A percentile compares a stretch with the other conserved stretches of the same genome.
phyloP scores from a whole-genome alignment of 108 stramenopile genomes.

The Cyclotella baltica region DNA sequence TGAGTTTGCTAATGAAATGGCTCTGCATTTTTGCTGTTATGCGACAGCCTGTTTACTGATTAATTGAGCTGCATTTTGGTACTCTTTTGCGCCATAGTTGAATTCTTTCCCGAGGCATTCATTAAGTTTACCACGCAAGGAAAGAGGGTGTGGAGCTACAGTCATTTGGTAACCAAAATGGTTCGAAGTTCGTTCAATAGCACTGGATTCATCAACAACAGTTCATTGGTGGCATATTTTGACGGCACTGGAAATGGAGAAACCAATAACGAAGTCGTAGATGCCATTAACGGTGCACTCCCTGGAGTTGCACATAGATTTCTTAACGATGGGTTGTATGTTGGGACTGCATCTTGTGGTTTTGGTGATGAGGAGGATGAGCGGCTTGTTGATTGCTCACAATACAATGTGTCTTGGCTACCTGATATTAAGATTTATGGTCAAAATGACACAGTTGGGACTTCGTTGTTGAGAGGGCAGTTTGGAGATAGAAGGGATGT shows the following conservation, averaged over 20 bases:
- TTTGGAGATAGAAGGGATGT: slow-evolving; percentile 59
- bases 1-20: not conserved
- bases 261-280: slow-evolving; percentile 35
- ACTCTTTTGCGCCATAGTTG: not conserved
- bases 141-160: slow-evolving; percentile 41
- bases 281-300: slow-evolving; percentile 40
- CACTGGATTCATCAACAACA: slow-evolving; percentile 27
- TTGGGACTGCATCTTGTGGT: slow-evolving; percentile 51
- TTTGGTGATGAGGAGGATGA: slow-evolving; percentile 46
- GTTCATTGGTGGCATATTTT: slow-evolving; percentile 45
- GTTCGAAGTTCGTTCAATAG: slow-evolving; percentile 24
- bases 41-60: not conserved
- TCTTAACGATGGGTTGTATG: slow-evolving; percentile 34
- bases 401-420: slow-evolving; percentile 48
- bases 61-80: not conserved
- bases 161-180: slow-evolving; percentile 51
- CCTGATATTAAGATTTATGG: slow-evolving; percentile 55
- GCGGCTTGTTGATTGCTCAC: slow-evolving; percentile 41
- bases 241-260: slow-evolving; percentile 48
- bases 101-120: slow-evolving; percentile 48
- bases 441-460: slow-evolving; percentile 30
- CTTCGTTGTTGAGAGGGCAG: slow-evolving; percentile 49
- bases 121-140: slow-evolving; percentile 47
- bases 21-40: not conserved
- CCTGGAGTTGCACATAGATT: slow-evolving; percentile 51